phyloP scores from a whole-genome alignment of 2,329 filamentous ascomycete species.

The Sarocladium oryzae region DNA sequence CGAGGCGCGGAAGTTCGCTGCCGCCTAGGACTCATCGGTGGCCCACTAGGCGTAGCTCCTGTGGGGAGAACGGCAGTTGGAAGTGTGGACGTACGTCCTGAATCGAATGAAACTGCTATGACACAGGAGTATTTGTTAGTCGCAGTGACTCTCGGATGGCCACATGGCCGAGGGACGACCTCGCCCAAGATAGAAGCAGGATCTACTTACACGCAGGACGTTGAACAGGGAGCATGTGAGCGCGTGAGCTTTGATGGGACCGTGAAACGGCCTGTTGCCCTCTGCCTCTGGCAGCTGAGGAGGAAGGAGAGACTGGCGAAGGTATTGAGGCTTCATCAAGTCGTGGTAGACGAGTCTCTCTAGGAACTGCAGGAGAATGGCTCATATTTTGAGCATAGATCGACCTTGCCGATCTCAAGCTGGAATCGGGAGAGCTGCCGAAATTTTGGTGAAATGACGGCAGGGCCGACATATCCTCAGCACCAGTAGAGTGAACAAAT shows the following conservation, averaged over 20 bases:
- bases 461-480: not conserved
- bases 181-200: not conserved
- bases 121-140: not conserved
- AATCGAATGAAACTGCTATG: not conserved
- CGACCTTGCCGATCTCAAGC: not conserved
- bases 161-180: no score
- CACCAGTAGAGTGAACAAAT: not conserved
- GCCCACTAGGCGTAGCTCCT: not conserved
- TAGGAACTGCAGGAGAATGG: not conserved
- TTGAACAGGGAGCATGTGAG: not conserved
- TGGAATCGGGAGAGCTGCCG: not conserved
- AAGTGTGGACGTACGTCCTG: not conserved
- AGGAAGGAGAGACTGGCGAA: not conserved
- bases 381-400: not conserved
- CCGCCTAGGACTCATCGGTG: not conserved
- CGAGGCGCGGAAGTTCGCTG: not conserved
- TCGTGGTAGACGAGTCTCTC: not conserved
- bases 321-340: not conserved
- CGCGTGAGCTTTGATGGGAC: not conserved
- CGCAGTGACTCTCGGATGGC: not conserved
- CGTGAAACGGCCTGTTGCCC: not conserved
- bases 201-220: not conserved
- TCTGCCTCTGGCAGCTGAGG: not conserved
- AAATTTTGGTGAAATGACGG: not conserved
- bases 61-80: not conserved